Conservation (phyloP, 345 rosid genomes). For the Corymbia maculata region DNA sequence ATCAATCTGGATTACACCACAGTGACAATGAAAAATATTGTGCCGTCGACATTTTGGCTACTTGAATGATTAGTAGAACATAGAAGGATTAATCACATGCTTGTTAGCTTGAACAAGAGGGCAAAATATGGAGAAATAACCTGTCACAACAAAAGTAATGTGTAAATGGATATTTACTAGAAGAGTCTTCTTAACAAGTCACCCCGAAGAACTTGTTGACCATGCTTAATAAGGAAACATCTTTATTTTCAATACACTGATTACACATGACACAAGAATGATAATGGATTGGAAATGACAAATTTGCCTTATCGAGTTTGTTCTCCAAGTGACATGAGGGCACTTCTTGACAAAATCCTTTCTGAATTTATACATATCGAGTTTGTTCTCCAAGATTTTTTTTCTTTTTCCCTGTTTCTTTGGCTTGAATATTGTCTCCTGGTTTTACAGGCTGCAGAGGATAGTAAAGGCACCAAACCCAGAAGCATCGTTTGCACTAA, state of each 20-base stretch:
- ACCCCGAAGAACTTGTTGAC: neutral
- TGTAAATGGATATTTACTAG: neutral
- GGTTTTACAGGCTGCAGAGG: slow-evolving; percentile 41
- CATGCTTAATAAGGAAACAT: neutral
- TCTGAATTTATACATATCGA: neutral
- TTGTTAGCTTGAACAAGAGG: neutral
- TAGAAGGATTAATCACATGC: neutral
- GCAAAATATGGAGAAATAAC: neutral
- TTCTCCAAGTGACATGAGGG: neutral
- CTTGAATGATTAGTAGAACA: neutral
- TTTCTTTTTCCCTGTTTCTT: neutral
- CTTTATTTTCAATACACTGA: neutral
- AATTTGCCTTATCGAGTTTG: neutral
- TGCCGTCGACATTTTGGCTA: neutral
- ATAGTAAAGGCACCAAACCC: slow-evolving; percentile 19
- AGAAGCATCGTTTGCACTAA: slow-evolving; percentile 67
- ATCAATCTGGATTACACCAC: neutral
- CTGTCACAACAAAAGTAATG: neutral
- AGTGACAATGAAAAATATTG: neutral
- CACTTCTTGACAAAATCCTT: neutral
- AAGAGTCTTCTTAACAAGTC: neutral
- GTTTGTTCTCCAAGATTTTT: neutral
- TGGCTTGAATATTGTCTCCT: neutral
- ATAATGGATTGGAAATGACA: neutral
- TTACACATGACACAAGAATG: neutral